Evolutionary conservation across 768 basidiomycete genomes (phyloP), one percentile per base, ranked within the genome.

Genomic region (Tylopilus rubrobrunneus): DNA sequence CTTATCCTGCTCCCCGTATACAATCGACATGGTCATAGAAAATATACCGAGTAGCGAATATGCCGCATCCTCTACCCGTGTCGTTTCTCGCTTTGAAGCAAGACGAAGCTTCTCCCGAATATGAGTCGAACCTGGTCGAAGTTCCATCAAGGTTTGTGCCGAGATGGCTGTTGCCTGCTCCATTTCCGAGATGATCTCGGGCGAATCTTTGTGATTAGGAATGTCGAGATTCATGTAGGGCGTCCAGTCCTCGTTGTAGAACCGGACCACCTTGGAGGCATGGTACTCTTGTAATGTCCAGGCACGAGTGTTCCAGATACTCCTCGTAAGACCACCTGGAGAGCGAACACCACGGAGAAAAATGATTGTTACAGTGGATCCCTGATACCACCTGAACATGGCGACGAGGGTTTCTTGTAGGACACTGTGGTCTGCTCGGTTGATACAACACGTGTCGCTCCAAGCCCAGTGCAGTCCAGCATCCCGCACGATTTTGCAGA

Each of bases 201-300:
- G 34, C 14, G 46, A 47, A 8, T 47, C 46, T 15, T 47, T 47
- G 33, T 47, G 46, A 8, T 47, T 47, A 15, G 33, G 34, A 5
- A 36, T 25, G 15, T 36, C 46, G 5, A 47, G 21, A 21, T 36
- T 12, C 46, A 23, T 15, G 34, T 47, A 47, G 6, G 17, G 34
- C 21, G 21, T 47, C 46, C 46, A 47, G 29, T 47, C 46, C 33
- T 47, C 46, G 1, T 15, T 34, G 17, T 47, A 47, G 33, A 47
- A 47, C 5, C 33, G 46, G 34, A 47, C 46, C 3, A 36, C 34
- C 34, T 34, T 48, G 1, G 47, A 48, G 11, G 47, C 47, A 17
- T 48, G 47, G n/a, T 48, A 48, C 5, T 48, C 47, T 14, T 48
- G 47, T 25, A 17, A n/a, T 19, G 47, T 48, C 47, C 47, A 48